Evolutionary conservation across 805 yeast genomes (phyloP).

Genomic region (Grigorovia yakushimaensis): DNA sequence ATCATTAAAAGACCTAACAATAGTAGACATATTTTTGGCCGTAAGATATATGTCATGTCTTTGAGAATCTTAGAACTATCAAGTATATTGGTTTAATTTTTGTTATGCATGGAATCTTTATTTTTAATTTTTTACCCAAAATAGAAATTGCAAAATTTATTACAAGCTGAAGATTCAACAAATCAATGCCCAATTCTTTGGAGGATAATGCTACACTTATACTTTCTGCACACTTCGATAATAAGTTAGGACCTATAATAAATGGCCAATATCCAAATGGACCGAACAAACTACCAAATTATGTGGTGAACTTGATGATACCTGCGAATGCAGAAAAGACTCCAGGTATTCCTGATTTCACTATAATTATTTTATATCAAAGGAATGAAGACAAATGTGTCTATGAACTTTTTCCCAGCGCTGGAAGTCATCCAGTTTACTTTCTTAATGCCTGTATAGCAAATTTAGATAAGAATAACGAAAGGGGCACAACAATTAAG

Average conservation of each 20-base stretch:
- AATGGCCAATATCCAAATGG: constrained; percentile 47
- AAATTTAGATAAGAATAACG: constrained; percentile 32
- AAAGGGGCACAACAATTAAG: constrained; percentile 52
- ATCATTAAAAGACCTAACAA: too few species aligned
- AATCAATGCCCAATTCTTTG: neutral
- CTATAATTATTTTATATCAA: constrained; percentile 43
- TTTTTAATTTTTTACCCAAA: neutral
- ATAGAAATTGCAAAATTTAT: too few species aligned
- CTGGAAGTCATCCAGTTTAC: constrained; percentile 25
- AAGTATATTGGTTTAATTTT: too few species aligned
- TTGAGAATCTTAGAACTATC: too few species aligned
- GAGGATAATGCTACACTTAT: constrained; percentile 41
- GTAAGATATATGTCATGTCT: too few species aligned
- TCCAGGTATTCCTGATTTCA: constrained; percentile 46
- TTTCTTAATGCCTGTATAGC: constrained; percentile 50
- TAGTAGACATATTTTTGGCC: too few species aligned
- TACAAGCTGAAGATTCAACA: neutral
- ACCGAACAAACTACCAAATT: constrained; percentile 2
- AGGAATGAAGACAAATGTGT: neutral
- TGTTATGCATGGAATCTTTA: neutral
- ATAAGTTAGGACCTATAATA: constrained; percentile 61
- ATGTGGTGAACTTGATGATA: constrained; percentile 46
- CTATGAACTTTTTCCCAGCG: constrained; percentile 10
- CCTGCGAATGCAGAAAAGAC: constrained; percentile 48
- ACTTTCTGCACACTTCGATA: constrained; percentile 71